Base-by-base conservation (phyloP, 129 eudicot genomes). In the Flaveria brownii region DNA sequence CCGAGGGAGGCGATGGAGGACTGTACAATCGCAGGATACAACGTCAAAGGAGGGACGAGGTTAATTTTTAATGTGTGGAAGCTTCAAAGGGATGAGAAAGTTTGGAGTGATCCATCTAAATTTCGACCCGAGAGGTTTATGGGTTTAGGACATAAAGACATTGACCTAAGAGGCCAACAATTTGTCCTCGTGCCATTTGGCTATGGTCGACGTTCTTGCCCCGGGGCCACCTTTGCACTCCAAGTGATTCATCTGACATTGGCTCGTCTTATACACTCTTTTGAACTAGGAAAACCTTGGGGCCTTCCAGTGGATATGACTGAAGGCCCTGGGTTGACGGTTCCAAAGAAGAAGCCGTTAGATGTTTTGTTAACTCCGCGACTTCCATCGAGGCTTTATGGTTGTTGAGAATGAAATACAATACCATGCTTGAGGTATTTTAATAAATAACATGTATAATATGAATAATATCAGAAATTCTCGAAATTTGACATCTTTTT, bases 261-360 rank as follows among this genome's bases (percentile, higher is more conserved):
- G 54, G 88, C 92, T 20, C 80, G 76, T 42, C 61, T 87, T 54
- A 18, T 87, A 6, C 92, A 87, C 14, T 74, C 77, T 42, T 87
- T 79, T 71, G 82, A 87, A 7, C 7, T 87, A 9, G 47, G 47
- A 26, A 62, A 11, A 16, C 65, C 75, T 0, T 28, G 28, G 11
- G 75, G 64, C 43, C 78, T 61, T 15, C 60, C 51, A 4, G 55
- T 81, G 4, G 86, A 84, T 22, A 84, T 82, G 91, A 84, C 74
- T 0, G 88, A 86, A 72, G 55, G 82, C 16, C 57, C 70, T 12
- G 89, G 89, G 8, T n/a, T 86, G 64, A 79, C 82, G 1, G 61
- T 57, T 15, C 39, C 77, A 43, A 84, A 84, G 70, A 55, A 43
- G 15, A 66, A 46, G 3, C 85, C 86, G 30, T 69, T 85, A 10